Evolutionary conservation across 257 asterid species (phyloP), one percentile per base, ranked within the genome.

Genomic region (Primulina tabacum): DNA sequence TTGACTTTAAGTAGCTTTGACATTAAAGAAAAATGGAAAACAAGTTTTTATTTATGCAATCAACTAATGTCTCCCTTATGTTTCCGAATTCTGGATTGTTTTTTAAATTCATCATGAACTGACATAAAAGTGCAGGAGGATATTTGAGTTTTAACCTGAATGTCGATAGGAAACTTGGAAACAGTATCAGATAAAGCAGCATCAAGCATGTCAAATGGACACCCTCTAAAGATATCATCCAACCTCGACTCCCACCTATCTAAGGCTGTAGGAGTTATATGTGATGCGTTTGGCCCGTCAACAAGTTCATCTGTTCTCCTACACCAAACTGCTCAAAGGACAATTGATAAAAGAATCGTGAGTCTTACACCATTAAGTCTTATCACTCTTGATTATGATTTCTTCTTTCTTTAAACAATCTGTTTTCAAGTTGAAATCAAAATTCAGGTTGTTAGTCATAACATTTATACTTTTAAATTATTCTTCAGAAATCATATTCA

Each of bases 201-300:
- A 82, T 94, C 99, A 6, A 94, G 92, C 99, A 94, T 94, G 81
- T 91, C 99, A 40, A 94, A 94, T 62, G 99, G 97, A 26, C 86
- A 86, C n/a, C 97, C 92, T 61, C 77, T 64, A 17, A 94, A 94
- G 52, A 94, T 76, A 76, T 91, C 97, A 20, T 94, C 96, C 56
- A 94, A 83, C 82, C 97, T 85, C 4, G 91, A 80, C 70, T 94
- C 99, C 99, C 99, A 94, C 74, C 99, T 82, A 65, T 94, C 96
- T 78, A 94, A 79, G 57, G 99, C 96, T 10, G 72, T 74, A 4
- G 99, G 99, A 55, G 96, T 94, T 75, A 94, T 94, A 68, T 94
- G 99, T 17, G 99, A 86, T 29, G 97, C 98, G 65, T 94, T 94
- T 60, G 99, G 99, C 72, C 99, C 99, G 70, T 94, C 99, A 57